Evolutionary conservation across 139 green algal species (phyloP), one percentile per base, ranked within the genome.

Genomic region (Micractinium sp.): DNA sequence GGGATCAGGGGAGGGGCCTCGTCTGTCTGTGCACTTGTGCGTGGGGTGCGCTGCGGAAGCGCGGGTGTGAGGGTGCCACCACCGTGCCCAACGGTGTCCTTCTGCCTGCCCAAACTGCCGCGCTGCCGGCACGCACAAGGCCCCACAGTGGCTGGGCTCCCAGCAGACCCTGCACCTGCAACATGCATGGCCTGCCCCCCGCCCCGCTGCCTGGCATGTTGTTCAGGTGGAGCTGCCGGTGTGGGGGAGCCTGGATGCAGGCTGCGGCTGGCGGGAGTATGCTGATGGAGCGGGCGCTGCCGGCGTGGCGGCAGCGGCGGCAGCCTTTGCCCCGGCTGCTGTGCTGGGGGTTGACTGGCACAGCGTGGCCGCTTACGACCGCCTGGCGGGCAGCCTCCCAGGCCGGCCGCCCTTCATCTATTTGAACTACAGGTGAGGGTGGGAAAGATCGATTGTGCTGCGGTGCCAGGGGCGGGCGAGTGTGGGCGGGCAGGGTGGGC

Each of bases 311-410:
- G 81, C 85, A 0, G 38, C 67, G 5, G 77, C 96, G 25, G 27
- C 39, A 7, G 35, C 61, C 36, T 97, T 96, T 61, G 25, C 25
- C 13, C 87, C 93, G 0, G 66, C 93, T 2, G 93, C 92, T 20
- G 85, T 94, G 16, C 80, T 97, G 22, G 93, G 86, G 0, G 94
- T 97, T 25, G 95, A 97, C 86, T 97, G 94, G 94, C 91, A 91
- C 35, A 88, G 90, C 5, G 83, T 93, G 87, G 80, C 27, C 0
- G 87, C 93, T 0, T 96, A 91, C 71, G 76, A 82, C 23, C 89
- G 73, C 0, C 78, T 96, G 33, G 22, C 76, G 36, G 80, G 66
- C 31, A 71, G 82, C 20, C 85, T 85, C 61, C 81, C 86, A 0
- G 60, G 69, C 41, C 47, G 71, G 16, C 90, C 87, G 36, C 93